Percentiles rank a stretch among this genome's conserved stretches.
Evolutionary conservation across 2,329 filamentous ascomycete species (phyloP).

Genomic region (Colletotrichum sansevieriae): DNA sequence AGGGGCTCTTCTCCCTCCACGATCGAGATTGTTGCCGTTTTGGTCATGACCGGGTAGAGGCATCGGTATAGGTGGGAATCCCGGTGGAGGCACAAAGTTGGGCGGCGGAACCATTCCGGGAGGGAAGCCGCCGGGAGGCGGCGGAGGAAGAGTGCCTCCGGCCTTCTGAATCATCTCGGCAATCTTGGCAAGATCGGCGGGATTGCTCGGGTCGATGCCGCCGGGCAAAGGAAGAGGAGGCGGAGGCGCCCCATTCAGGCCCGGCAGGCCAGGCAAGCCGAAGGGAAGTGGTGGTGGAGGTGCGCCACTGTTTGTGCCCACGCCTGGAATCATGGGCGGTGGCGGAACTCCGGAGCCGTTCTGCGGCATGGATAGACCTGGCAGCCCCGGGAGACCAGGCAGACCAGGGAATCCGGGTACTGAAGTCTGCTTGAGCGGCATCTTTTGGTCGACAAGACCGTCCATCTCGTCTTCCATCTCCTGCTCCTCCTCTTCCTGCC

Average conservation of each 20-base stretch:
- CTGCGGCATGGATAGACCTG: slow-evolving; percentile 57
- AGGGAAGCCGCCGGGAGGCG: slow-evolving; percentile 54
- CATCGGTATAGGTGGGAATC: slow-evolving; percentile 53
- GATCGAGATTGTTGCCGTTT: slow-evolving; percentile 48
- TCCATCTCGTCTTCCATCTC: slow-evolving; percentile 95
- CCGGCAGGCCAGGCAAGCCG: slow-evolving; percentile 64
- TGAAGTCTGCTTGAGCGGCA: slow-evolving; percentile 70
- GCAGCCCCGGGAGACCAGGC: slow-evolving; percentile 62
- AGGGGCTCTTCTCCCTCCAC: slow-evolving; percentile 70
- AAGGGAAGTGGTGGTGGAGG: slow-evolving; percentile 67
- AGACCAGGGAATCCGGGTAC: slow-evolving; percentile 68
- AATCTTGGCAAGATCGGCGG: slow-evolving; percentile 71
- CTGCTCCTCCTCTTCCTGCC: slow-evolving; percentile 93
- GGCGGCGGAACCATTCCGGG: slow-evolving; percentile 63
- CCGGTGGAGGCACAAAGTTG: slow-evolving; percentile 57
- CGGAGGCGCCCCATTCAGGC: slow-evolving; percentile 60
- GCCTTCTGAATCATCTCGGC: slow-evolving; percentile 76
- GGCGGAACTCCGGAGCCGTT: slow-evolving; percentile 48
- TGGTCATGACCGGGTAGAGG: slow-evolving; percentile 47
- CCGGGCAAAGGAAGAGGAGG: slow-evolving; percentile 59
- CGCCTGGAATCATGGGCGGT: slow-evolving; percentile 64
- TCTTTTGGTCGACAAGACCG: slow-evolving; percentile 91
- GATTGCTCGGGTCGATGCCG: slow-evolving; percentile 71
- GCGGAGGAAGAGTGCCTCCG: slow-evolving; percentile 71
- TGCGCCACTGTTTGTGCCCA: slow-evolving; percentile 57